Conservation (phyloP, 768 basidiomycete genomes). For the Suillus subaureus region DNA sequence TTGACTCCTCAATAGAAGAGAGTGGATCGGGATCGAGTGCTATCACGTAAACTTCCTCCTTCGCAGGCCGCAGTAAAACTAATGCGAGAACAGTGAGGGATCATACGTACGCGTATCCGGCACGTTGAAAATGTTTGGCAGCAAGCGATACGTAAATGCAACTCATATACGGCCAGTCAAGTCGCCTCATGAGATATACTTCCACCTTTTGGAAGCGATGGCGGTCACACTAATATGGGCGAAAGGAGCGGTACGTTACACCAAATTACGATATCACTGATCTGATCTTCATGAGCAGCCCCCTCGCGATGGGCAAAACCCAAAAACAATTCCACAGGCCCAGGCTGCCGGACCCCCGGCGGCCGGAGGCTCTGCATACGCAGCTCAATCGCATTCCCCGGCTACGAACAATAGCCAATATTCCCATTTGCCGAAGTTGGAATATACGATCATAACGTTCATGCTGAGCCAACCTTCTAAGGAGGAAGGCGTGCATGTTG, state of each 20-base stretch:
- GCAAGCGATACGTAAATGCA: constrained; percentile 81
- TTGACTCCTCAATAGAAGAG: constrained; percentile 63
- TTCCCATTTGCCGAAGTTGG: constrained; percentile 56
- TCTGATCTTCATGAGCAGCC: constrained; percentile 27
- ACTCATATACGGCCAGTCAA: constrained; percentile 67
- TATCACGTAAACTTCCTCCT: background rate
- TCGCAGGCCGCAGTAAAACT: background rate
- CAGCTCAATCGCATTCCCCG: constrained; percentile 33
- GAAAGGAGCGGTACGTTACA: constrained; percentile 60
- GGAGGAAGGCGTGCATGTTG: constrained; percentile 75
- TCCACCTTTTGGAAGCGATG: constrained; percentile 79
- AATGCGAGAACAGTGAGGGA: constrained; percentile 54
- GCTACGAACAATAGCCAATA: constrained; percentile 44
- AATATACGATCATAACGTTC: constrained; percentile 67
- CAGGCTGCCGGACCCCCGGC: constrained; percentile 5
- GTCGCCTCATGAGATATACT: constrained; percentile 78
- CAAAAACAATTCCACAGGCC: constrained; percentile 15
- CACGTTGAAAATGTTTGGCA: constrained; percentile 76
- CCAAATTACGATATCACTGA: background rate
- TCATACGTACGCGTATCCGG: constrained; percentile 83
- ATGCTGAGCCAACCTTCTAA: constrained; percentile 49
- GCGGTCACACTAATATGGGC: constrained; percentile 66
- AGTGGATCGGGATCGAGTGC: background rate
- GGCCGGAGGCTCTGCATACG: constrained; percentile 44
- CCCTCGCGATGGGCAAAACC: constrained; percentile 32